Evolutionary conservation across 768 basidiomycete species (phyloP).

Genomic region (Gelatoporia subvermispora): DNA sequence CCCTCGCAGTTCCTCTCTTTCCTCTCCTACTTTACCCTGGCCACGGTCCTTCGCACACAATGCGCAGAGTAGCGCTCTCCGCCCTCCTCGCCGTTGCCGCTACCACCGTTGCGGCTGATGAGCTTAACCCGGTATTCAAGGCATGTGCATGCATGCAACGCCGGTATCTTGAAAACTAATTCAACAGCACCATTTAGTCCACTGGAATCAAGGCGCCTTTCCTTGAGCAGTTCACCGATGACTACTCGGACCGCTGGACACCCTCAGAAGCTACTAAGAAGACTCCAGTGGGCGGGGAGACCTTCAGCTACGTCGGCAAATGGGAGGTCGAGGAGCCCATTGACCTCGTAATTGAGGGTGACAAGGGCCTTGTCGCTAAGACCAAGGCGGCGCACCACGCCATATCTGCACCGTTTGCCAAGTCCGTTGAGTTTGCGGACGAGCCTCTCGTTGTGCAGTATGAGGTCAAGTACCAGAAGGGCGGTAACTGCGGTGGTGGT

Average conservation of each 20-base stretch:
- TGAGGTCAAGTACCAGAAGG: constrained; percentile 99
- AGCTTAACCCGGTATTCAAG: constrained; percentile 64
- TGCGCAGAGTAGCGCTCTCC: constrained; percentile 88
- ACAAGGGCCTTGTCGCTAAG: constrained; percentile 92
- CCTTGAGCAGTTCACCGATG: constrained; percentile 92
- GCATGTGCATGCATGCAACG: constrained; percentile 35
- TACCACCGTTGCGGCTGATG: constrained; percentile 57
- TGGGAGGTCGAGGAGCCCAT: constrained; percentile 94
- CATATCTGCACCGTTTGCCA: constrained; percentile 86
- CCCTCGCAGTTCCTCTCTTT: constrained; percentile 33
- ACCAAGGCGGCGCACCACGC: constrained; percentile 98
- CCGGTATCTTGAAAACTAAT: neutral
- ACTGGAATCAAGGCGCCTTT: constrained; percentile 83
- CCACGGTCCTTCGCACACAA: constrained; percentile 69
- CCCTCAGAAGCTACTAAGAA: constrained; percentile 97
- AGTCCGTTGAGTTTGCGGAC: constrained; percentile 72
- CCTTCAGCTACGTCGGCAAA: constrained; percentile 94
- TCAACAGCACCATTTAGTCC: constrained; percentile 38
- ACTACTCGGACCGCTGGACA: constrained; percentile 91
- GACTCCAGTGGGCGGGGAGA: constrained; percentile 93
- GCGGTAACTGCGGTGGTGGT: constrained; percentile 98
- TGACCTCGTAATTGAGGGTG: constrained; percentile 71
- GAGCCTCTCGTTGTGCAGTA: constrained; percentile 95
- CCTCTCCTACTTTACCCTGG: constrained; percentile 29
- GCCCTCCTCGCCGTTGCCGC: constrained; percentile 63